Conservation (phyloP, 306 rosid genomes). For the Rosa multiflora region DNA sequence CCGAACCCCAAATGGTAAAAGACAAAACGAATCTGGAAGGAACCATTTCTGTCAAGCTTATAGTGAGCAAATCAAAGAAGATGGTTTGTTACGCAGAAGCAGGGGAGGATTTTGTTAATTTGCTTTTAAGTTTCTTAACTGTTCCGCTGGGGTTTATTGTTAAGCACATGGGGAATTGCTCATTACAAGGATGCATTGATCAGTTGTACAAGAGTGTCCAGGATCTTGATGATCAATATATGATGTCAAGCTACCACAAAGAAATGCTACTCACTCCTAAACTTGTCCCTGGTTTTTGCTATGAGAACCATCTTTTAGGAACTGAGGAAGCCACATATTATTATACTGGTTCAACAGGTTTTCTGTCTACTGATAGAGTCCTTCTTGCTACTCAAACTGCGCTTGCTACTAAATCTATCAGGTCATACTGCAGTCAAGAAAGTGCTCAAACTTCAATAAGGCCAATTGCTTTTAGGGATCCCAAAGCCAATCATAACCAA, state of each 20-base stretch:
- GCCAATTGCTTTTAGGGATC: too few species aligned
- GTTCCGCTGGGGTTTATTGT: slow-evolving; percentile 11
- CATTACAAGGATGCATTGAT: slow-evolving; percentile 9
- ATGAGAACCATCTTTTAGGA: not conserved
- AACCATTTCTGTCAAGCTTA: not conserved
- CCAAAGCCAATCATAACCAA: not conserved
- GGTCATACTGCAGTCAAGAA: too few species aligned
- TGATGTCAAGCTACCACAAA: not conserved
- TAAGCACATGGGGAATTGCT: not conserved
- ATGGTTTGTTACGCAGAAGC: slow-evolving; percentile 15
- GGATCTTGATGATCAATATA: not conserved
- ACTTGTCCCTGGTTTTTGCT: not conserved
- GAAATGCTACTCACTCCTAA: slow-evolving; percentile 6
- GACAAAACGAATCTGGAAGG: not conserved
- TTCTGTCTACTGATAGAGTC: not conserved
- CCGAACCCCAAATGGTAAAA: not conserved
- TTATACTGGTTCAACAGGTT: not conserved
- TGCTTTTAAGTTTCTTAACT: slow-evolving; percentile 7
- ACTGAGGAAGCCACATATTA: not conserved
- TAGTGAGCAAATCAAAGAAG: slow-evolving; percentile 14
- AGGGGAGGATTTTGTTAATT: not conserved
- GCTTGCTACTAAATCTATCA: too few species aligned
- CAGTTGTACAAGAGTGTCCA: slow-evolving; percentile 16
- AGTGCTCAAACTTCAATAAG: too few species aligned
- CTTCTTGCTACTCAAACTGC: not conserved